phyloP scores from a whole-genome alignment of 2,329 filamentous ascomycete species.

The Exophiala bonariae region DNA sequence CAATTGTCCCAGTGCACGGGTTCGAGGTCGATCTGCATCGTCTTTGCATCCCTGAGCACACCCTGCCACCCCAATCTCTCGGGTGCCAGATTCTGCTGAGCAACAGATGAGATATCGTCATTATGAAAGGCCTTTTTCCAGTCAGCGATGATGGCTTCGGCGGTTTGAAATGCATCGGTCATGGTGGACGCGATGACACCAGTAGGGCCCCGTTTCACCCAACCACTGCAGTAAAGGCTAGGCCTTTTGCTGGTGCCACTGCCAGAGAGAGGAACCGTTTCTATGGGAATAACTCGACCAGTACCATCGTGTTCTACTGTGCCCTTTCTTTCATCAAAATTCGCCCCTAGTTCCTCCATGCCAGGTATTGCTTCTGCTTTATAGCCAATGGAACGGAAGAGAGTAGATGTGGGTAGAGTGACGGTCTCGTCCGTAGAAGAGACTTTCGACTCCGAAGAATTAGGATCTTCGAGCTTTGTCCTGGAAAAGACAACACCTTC shows the following conservation, averaged over 20 bases:
- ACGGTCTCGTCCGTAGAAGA: conserved; percentile 50
- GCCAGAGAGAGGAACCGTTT: background rate
- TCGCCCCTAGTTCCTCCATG: conserved; percentile 70
- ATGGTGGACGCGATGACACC: conserved; percentile 96
- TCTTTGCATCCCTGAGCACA: conserved; percentile 61
- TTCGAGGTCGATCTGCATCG: conserved; percentile 50
- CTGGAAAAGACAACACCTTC: conserved; percentile 65
- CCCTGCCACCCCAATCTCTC: conserved; percentile 71
- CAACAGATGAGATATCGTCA: conserved; percentile 20
- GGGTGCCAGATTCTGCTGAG: conserved; percentile 23
- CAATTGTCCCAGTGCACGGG: conserved; percentile 83
- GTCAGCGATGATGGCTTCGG: conserved; percentile 78
- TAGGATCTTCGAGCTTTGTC: conserved; percentile 51
- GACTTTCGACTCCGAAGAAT: conserved; percentile 52
- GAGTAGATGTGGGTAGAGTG: conserved; percentile 65
- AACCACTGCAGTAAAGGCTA: conserved; percentile 84
- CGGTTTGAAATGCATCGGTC: conserved; percentile 89
- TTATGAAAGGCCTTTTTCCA: conserved; percentile 48
- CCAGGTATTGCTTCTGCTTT: conserved; percentile 76
- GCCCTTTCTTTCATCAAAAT: conserved; percentile 73
- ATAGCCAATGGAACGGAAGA: conserved; percentile 95
- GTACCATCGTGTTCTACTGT: conserved; percentile 79
- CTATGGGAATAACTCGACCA: conserved; percentile 64
- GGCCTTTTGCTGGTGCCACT: background rate
- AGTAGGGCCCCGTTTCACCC: conserved; percentile 93